Evolutionary conservation across 2,329 filamentous ascomycete genomes (phyloP).

Genomic region (Scedosporium aurantiacum): DNA sequence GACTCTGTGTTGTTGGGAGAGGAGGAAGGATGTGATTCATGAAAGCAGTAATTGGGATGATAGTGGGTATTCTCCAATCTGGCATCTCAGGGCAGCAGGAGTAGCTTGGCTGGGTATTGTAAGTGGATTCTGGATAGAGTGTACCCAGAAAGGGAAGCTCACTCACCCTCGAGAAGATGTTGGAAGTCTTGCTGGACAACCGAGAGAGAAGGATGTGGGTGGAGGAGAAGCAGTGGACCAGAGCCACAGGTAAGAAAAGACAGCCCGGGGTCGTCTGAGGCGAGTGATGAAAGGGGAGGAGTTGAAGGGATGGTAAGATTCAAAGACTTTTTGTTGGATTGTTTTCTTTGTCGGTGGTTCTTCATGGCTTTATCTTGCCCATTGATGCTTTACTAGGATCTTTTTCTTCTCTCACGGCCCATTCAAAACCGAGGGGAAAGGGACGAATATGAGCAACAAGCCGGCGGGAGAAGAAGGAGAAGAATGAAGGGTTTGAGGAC

Average conservation of each 20-base stretch:
- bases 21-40: neutral
- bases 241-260: neutral
- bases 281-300: neutral
- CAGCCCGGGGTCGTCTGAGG: neutral
- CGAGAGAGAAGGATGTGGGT: too few species aligned
- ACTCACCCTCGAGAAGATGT: too few species aligned
- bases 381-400: too few species aligned
- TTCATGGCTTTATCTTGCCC: neutral
- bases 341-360: constrained; percentile 3
- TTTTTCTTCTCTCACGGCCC: neutral
- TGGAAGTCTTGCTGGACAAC: too few species aligned
- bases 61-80: too few species aligned
- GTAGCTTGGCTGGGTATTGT: neutral
- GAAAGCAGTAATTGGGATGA: neutral
- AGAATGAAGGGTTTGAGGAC: neutral
- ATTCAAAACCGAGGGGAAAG: neutral
- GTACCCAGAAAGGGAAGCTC: too few species aligned
- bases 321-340: constrained; percentile 10
- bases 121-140: too few species aligned
- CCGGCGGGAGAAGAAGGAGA: neutral
- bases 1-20: too few species aligned
- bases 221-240: neutral
- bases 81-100: too few species aligned
- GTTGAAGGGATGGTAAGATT: neutral
- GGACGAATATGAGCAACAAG: neutral